Conservation (phyloP, 768 basidiomycete species). For the Kwoniella heveanensis region DNA sequence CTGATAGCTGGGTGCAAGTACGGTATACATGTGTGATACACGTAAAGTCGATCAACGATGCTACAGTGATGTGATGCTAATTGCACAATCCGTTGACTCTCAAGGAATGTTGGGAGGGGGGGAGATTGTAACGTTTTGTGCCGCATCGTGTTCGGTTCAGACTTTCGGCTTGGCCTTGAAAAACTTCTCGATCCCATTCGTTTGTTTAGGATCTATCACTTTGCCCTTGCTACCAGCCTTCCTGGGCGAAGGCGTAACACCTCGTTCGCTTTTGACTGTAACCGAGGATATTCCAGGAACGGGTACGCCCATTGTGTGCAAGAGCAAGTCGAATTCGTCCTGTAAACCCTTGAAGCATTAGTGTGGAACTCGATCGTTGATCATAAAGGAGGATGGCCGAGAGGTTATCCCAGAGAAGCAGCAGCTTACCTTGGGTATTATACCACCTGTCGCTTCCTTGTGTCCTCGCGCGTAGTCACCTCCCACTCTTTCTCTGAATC, state of each 20-base stretch:
- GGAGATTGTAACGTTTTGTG: no score
- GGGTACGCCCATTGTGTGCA: constrained; percentile 43
- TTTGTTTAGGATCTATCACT: constrained; percentile 35
- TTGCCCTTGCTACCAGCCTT: constrained; percentile 17
- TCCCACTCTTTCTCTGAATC: constrained; percentile 58
- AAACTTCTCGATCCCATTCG: constrained; percentile 33
- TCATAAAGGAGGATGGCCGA: background rate
- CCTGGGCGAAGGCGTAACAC: constrained; percentile 16
- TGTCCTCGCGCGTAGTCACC: constrained; percentile 61
- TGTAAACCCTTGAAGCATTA: constrained; percentile 14
- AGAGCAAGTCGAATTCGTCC: constrained; percentile 39
- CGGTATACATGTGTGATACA: no score
- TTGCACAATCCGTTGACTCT: no score
- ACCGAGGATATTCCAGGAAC: constrained; percentile 12
- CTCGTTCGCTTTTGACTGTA: constrained; percentile 3
- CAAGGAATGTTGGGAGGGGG: no score
- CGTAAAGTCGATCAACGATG: no score
- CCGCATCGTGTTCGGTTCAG: no score
- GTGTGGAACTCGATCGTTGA: background rate
- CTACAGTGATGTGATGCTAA: no score
- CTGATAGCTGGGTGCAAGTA: no score
- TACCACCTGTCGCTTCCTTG: constrained; percentile 62
- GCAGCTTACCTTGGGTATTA: constrained; percentile 57
- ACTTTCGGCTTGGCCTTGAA: constrained; percentile 26
- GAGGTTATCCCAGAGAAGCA: background rate